Evolutionary conservation across 306 rosid species (phyloP).

Genomic region (Fagus sylvatica): DNA sequence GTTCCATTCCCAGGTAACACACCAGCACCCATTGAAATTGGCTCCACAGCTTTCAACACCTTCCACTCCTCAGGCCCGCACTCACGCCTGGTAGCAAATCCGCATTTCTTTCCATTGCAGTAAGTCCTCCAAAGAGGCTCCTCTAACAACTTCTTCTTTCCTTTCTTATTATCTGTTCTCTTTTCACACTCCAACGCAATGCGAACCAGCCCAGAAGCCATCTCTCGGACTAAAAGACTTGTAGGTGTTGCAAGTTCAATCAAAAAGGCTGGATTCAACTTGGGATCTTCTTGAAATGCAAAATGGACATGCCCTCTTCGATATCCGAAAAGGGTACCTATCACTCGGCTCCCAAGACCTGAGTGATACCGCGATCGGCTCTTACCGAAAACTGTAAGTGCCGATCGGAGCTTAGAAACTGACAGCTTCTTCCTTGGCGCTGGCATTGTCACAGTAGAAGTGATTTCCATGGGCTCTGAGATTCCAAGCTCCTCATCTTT

Average conservation of each 20-base stretch:
- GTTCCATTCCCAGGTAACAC: slow-evolving; percentile 60
- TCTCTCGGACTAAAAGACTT: slow-evolving; percentile 68
- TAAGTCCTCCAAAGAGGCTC: slow-evolving; percentile 73
- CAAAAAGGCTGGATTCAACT: slow-evolving; percentile 50
- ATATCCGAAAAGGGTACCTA: slow-evolving; percentile 82
- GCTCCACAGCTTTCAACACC: slow-evolving; percentile 74
- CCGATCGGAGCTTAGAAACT: slow-evolving; percentile 55
- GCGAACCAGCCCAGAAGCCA: slow-evolving; percentile 87
- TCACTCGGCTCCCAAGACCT: slow-evolving; percentile 43
- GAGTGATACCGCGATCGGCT: slow-evolving; percentile 30
- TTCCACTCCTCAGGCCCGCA: slow-evolving; percentile 76
- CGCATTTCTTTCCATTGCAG: slow-evolving; percentile 85
- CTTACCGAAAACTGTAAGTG: slow-evolving; percentile 39
- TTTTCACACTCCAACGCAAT: slow-evolving; percentile 82
- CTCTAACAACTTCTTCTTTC: slow-evolving; percentile 40
- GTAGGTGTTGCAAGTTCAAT: slow-evolving; percentile 75
- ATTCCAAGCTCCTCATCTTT: slow-evolving; percentile 15
- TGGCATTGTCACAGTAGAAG: neutral
- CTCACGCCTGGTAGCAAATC: slow-evolving; percentile 52
- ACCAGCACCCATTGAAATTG: slow-evolving; percentile 88
- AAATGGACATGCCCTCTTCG: slow-evolving; percentile 78
- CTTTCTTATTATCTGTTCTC: slow-evolving; percentile 23
- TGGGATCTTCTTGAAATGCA: slow-evolving; percentile 67
- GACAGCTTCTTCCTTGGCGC: slow-evolving; percentile 30
- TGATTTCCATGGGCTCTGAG: slow-evolving; percentile 19